phyloP scores from a whole-genome alignment of 2,329 filamentous ascomycete genomes.

The Fusarium verrucosum region DNA sequence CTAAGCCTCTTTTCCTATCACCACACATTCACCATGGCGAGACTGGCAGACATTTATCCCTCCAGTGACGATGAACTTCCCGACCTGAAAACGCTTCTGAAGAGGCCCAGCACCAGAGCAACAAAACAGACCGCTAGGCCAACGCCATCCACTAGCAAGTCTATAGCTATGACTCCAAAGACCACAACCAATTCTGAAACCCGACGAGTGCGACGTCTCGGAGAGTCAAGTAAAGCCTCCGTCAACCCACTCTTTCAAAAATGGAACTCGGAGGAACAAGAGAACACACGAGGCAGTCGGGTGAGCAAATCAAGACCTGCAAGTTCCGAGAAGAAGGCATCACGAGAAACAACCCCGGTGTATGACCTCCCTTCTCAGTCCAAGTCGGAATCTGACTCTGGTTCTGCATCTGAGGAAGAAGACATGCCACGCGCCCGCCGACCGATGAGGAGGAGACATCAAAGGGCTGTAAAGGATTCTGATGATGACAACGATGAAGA shows the following conservation, averaged over 20 bases:
- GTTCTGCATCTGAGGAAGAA: conserved; percentile 18
- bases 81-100: conserved; percentile 49
- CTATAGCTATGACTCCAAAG: conserved; percentile 41
- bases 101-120: conserved; percentile 24
- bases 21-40: conserved; percentile 41
- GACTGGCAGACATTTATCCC: conserved; percentile 43
- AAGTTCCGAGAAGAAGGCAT: conserved; percentile 2
- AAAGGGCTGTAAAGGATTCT: conserved; percentile 30
- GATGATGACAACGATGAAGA: conserved; percentile 24
- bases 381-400: neutral
- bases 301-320: neutral
- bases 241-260: conserved; percentile 48
- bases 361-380: neutral
- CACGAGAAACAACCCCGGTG: conserved; percentile 1
- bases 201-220: conserved; percentile 48
- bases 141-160: conserved; percentile 19
- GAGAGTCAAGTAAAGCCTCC: conserved; percentile 30
- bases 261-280: conserved; percentile 43
- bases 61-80: conserved; percentile 57
- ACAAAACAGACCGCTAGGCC: conserved; percentile 18
- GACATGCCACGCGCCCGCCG: conserved; percentile 2
- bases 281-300: neutral
- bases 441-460: conserved; percentile 14
- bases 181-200: conserved; percentile 37
- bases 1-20: neutral